phyloP scores from a whole-genome alignment of 495 filamentous ascomycete species.

The Pyronema omphalodes region DNA sequence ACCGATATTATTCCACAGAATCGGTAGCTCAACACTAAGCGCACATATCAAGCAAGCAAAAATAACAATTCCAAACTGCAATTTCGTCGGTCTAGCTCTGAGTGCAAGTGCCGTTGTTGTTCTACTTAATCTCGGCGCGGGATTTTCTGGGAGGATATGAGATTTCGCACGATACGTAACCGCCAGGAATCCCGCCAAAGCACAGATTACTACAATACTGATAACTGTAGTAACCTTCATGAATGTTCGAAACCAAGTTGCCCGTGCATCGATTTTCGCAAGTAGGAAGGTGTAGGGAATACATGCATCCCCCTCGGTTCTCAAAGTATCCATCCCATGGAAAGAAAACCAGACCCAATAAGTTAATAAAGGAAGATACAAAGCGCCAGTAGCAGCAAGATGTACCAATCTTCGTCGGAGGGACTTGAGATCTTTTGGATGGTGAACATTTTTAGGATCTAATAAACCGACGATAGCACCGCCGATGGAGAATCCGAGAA shows the following conservation, averaged over 20 bases:
- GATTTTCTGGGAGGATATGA: background rate
- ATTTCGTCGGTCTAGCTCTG: background rate
- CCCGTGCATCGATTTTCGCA: background rate
- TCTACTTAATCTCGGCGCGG: background rate
- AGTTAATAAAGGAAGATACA: background rate
- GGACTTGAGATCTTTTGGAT: background rate
- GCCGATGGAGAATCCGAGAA: conserved; percentile 17
- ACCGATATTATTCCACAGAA: conserved; percentile 13
- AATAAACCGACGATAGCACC: conserved; percentile 7
- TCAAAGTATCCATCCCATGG: conserved; percentile 14
- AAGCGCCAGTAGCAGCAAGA: background rate
- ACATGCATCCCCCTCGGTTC: background rate
- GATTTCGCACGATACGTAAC: background rate
- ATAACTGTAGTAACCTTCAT: background rate
- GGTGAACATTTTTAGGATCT: conserved; percentile 1
- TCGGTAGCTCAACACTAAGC: conserved; percentile 8
- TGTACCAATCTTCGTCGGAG: background rate
- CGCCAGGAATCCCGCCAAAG: background rate
- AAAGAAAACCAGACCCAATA: conserved; percentile 17
- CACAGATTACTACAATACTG: background rate
- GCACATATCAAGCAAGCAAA: conserved; percentile 10
- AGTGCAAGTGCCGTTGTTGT: conserved; percentile 1
- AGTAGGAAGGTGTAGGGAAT: background rate
- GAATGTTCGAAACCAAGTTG: conserved; percentile 10
- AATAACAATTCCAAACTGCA: background rate